Evolutionary conservation across 495 filamentous ascomycete genomes (phyloP), one percentile per base, ranked within the genome.

Genomic region (Hypoxylon perforatum): DNA sequence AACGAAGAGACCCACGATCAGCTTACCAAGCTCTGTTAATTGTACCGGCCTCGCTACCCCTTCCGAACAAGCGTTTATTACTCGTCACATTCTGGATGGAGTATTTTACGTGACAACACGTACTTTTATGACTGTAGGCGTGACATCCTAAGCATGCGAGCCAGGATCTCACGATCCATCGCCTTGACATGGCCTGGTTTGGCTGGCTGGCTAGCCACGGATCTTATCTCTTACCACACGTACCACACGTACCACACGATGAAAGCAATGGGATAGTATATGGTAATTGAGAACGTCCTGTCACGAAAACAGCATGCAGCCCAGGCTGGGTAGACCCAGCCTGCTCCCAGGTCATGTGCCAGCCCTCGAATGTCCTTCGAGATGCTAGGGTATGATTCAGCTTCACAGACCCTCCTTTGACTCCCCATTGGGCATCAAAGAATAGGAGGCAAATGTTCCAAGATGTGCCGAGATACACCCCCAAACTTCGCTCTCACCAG

Each of bases 1-100:
- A 48, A 57, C 50, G 30, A 56, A n/a, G n/a, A 51, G 9, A 61
- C 50, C 22, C 41, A 44, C 15, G 54, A 39, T 45, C 55, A 39
- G 47, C 47, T 45, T 63, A 63, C 59, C 59, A 55, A 63, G 38
- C 53, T 58, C 51, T 48, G 15, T 63, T 54, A 60, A 50, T 22
- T 63, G 25, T 39, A 52, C 45, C 49, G 55, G 51, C 35, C 36
- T 57, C 59, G 60, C 44, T 69, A 17, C 65, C 60, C 58, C 30
- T 69, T 59, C 59, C n/a, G 44, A 55, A 44, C 56, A 63, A 69
- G 60, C 36, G 54, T 21, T n/a, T 55, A 35, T 69, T 30, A 57
- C 18, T 56, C 61, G 3, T 69, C 60, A 63, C 44, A 60, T 69
- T 56, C 33, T 19, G 21, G 36, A 45, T 41, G 45, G 21, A 45